Evolutionary conservation across 768 basidiomycete species (phyloP), one percentile per base, ranked within the genome.

Genomic region (Amanita rubescens): DNA sequence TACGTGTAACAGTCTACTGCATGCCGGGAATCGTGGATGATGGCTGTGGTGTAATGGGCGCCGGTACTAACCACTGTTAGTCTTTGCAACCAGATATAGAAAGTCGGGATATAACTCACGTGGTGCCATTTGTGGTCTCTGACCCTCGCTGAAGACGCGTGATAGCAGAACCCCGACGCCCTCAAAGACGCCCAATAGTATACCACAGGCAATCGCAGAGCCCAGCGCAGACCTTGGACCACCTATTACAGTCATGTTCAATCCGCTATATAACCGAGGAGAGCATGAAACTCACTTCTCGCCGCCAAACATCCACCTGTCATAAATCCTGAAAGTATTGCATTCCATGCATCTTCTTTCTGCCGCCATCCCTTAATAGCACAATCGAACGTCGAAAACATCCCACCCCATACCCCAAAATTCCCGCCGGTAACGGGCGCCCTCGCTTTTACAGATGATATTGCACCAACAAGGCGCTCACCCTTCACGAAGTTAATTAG

Each of bases 281-380:
- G 56, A 48, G 37, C 27, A 34, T n/a, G 49, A 19, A 27, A 84
- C 90, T 71, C 69, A 96, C 95, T 91, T 74, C 95, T 81, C 57
- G 89, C 80, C 54, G 95, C 96, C 51, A 97, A 71, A 68, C 90
- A 94, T 52, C 96, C 96, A 70, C 96, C 96, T 9, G 96, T 98
- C 84, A 96, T 81, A 74, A 99, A 99, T 42, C 96, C 96, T 22
- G 94, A 93, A 49, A 96, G 87, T 63, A 99, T 98, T 38, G 94
- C 94, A 65, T 99, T 99, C 94, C 94, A 99, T 49, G 95, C 90
- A 68, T 96, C 94, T 71, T 96, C 94, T 67, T 97, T 96, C 74
- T 96, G 93, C 67, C 94, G 79, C 75, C 83, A 91, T 12, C 93
- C 91, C 71, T 99, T 98, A 61, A 99, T 88, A 0, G 94, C 94